Evolutionary conservation across 352 stramenopile genomes (phyloP), one percentile per base, ranked within the genome.

Genomic region (Pythium volutum): DNA sequence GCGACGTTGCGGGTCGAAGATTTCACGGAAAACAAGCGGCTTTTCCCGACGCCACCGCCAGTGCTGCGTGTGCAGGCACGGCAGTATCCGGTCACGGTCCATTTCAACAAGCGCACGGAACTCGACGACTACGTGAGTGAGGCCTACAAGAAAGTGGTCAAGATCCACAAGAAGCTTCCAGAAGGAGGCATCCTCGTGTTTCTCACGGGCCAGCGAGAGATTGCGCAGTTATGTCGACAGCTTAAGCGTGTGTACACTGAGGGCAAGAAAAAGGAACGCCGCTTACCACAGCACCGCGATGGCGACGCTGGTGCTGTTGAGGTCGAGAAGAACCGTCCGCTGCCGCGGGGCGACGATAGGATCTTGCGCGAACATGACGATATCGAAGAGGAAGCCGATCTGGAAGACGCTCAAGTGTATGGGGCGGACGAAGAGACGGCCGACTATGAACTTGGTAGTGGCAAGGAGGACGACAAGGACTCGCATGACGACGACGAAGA

Each of bases 31-130:
- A 99, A 99, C 70, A 71, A 80, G 46, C 73, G 81, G 23, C 75
- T 99, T 51, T 99, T 99, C 66, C 85, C 89, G 10, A 79, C 59
- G 42, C 76, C 83, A 16, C 96, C 96, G 42, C 91, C 91, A 7
- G 85, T 99, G 51, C 83, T 99, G 23, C 95, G 88, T 23, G 91
- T 99, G 45, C 81, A 97, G 31, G 95, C 95, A 25, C 83, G 97
- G 56, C 97, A 98, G 66, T 97, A 97, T 72, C 96, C 96, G 0
- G 97, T 99, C 5, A 98, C 93, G 1, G 88, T 99, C 55, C 97
- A 99, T 78, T 99, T 99, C 70, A 98, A 90, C 70, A 98, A 98
- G 73, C 85, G 94, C 43, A 99, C 97, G 1, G 97, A 99, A 63
- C 73, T 99, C 53, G 84, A 98, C 39, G 87, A 99, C 71, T 99